phyloP scores from a whole-genome alignment of 164 flowering plant genomes.

The Macadamia tetraphylla region DNA sequence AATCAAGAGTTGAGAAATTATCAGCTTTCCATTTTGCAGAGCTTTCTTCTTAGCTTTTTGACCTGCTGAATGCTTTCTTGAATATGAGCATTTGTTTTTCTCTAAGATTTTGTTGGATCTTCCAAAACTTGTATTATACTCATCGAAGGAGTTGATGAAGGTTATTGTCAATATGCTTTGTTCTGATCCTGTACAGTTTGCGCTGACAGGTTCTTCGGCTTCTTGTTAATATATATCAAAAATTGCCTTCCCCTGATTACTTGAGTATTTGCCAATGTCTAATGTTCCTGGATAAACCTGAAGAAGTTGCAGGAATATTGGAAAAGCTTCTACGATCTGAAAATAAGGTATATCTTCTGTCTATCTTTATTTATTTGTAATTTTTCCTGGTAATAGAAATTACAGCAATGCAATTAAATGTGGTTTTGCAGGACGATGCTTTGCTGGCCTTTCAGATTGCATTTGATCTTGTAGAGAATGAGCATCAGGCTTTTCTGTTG shows the following conservation, averaged over 20 bases:
- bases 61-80: no score
- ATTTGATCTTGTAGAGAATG: constrained; percentile 95
- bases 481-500: constrained; percentile 90
- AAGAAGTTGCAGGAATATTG: constrained; percentile 64
- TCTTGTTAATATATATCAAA: constrained; percentile 68
- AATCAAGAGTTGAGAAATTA: no score
- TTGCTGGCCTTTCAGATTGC: constrained; percentile 89
- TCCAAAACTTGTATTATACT: no score
- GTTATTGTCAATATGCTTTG: neutral
- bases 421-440: constrained; percentile 55
- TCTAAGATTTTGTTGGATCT: neutral
- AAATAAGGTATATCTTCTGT: constrained; percentile 25
- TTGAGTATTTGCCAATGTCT: constrained; percentile 85
- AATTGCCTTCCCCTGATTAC: constrained; percentile 73
- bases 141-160: neutral
- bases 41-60: no score
- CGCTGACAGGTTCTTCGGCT: constrained; percentile 70
- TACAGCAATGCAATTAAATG: neutral
- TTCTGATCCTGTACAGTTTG: neutral
- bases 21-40: no score
- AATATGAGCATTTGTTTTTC: no score
- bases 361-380: neutral
- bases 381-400: neutral
- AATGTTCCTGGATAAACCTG: constrained; percentile 86
- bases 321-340: constrained; percentile 64